Base-by-base conservation (phyloP, 2,329 filamentous ascomycete genomes). In the Nakataea oryzae region DNA sequence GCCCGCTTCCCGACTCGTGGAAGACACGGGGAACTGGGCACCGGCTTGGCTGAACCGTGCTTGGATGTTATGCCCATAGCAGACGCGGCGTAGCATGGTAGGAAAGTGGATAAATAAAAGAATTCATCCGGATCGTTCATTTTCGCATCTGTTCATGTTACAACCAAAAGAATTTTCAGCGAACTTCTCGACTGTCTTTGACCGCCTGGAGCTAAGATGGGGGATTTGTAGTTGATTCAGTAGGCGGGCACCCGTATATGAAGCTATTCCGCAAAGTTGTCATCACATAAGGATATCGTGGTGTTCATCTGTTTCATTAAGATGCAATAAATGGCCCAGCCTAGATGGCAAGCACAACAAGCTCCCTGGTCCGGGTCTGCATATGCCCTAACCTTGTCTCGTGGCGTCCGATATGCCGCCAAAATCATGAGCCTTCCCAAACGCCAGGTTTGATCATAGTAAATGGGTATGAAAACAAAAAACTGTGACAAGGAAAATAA, bases 1-100 rank as follows among this genome's bases (percentile, higher is more conserved):
- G 83, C 0, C 81, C 83, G 12, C 71, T 87, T 26, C 84, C 85
- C 0, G 82, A 86, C 63, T 80, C 85, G 2, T 90, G 87, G 88
- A 80, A 78, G 63, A 81, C 78, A 30, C 78, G 86, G 65, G 87
- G 87, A 1, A 72, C 79, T 8, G 87, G 87, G 0, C 81, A 84
- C 54, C 81, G 87, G 59, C 74, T 90, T 13, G 87, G 87, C 47
- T 67, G 66, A 79, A 73, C 74, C 29, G 1, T 17, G n/a, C 13
- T n/a, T 66, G 27, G 67, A n/a, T 59, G 17, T 63, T 24, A 63
- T n/a, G n/a, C n/a, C n/a, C n/a, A n/a, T n/a, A n/a, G n/a, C n/a
- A n/a, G n/a, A n/a, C n/a, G n/a, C n/a, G n/a, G n/a, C n/a, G n/a
- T n/a, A n/a, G n/a, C n/a, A n/a, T n/a, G n/a, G n/a, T n/a, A n/a